Conservation (phyloP, 2,329 filamentous ascomycete genomes). For the Neonectria magnoliae region DNA sequence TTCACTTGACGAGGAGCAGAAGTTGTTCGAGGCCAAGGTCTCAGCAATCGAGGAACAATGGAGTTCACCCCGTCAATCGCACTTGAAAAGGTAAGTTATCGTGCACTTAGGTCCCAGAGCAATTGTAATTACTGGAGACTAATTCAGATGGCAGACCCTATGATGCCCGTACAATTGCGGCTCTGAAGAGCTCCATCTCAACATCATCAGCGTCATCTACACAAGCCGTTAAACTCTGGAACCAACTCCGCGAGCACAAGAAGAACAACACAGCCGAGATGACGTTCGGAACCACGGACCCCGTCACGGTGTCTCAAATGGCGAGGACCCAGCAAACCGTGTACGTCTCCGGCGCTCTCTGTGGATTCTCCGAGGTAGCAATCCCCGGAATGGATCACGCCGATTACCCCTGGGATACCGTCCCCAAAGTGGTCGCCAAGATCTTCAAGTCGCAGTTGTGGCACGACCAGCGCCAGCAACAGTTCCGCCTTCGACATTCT, state of each 20-base stretch:
- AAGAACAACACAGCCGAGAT: conserved; percentile 48
- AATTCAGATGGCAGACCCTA: neutral
- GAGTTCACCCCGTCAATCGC: conserved; percentile 41
- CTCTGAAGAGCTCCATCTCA: conserved; percentile 44
- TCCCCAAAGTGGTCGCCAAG: conserved; percentile 52
- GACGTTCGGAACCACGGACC: conserved; percentile 52
- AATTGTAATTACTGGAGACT: no score
- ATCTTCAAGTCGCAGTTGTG: conserved; percentile 53
- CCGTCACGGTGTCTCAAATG: conserved; percentile 49
- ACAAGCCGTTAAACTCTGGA: conserved; percentile 51
- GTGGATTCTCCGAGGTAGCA: conserved; percentile 50
- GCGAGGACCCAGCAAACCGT: conserved; percentile 40
- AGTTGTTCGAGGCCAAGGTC: conserved; percentile 46
- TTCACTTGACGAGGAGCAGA: conserved; percentile 40
- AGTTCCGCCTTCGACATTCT: conserved; percentile 47
- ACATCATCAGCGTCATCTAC: conserved; percentile 43
- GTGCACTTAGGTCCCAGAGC: no score
- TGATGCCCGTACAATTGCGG: conserved; percentile 46
- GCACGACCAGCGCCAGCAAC: conserved; percentile 53
- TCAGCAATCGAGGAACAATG: conserved; percentile 49
- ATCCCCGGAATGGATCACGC: conserved; percentile 53
- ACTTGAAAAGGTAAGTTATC: conserved; percentile 38
- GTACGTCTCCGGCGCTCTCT: conserved; percentile 53
- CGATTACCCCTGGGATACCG: conserved; percentile 55
- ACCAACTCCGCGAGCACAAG: conserved; percentile 46